A percentile compares a stretch with the other conserved stretches of the same genome.
These are phyloP conservation scores for Solanum corneliomulleri DNA, from an alignment of 257 asterid genomes.

Conservation along the genomic window DNA sequence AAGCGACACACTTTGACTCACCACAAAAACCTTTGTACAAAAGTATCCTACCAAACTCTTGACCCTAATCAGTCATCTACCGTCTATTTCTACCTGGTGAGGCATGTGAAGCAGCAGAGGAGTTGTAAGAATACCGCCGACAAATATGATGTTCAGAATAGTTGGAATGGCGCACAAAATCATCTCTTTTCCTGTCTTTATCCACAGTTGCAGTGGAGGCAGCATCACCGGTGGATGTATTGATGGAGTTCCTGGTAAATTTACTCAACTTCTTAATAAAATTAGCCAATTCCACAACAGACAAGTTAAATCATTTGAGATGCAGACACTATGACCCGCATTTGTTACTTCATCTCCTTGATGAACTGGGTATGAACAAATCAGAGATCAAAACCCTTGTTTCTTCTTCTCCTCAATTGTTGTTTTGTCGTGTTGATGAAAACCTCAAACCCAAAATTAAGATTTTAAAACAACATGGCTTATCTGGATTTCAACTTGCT, in stretches of 20 bases:
- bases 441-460: constrained; percentile 7
- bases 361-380: constrained; percentile 1
- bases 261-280: neutral
- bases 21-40: too few relatives aligned
- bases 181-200: neutral
- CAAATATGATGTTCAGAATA: neutral
- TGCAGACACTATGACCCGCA: neutral
- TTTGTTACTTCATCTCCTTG: neutral
- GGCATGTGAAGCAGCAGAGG: neutral
- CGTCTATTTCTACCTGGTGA: neutral
- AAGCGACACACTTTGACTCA: too few relatives aligned
- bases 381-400: constrained; percentile 4
- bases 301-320: neutral
- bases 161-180: neutral
- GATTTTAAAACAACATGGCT: neutral
- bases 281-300: neutral
- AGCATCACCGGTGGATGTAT: neutral
- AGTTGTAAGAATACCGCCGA: neutral
- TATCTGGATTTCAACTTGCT: neutral
- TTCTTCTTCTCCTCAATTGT: neutral
- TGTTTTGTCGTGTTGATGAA: neutral
- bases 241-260: neutral
- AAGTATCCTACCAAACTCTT: neutral
- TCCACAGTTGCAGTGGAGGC: neutral
- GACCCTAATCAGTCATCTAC: neutral